phyloP scores from a whole-genome alignment of 108 stramenopile genomes.

The Cyclotella cryptica region DNA sequence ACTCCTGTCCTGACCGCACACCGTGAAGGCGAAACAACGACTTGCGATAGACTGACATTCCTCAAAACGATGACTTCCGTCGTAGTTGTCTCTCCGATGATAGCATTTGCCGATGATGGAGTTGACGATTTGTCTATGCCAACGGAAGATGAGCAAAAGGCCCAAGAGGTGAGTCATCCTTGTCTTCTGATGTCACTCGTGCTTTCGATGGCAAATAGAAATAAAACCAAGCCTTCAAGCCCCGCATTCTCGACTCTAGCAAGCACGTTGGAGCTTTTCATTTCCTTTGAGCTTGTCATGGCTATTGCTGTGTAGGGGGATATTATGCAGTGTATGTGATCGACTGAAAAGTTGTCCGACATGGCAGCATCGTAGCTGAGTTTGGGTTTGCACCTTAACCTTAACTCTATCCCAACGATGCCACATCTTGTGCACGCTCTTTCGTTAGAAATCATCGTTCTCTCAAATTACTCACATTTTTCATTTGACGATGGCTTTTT shows the following conservation, averaged over 20 bases:
- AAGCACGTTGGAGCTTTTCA: slow-evolving; percentile 31
- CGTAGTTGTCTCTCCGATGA: slow-evolving; percentile 7
- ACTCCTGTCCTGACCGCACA: not conserved
- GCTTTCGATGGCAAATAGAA: not conserved
- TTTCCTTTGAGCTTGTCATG: slow-evolving; percentile 44
- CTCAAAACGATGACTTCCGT: slow-evolving; percentile 29
- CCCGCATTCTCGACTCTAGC: slow-evolving; percentile 70
- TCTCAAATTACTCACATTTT: not conserved
- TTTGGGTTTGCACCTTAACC: slow-evolving; percentile 57
- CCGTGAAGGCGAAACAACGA: not conserved
- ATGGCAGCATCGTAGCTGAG: slow-evolving; percentile 75
- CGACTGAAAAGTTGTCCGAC: slow-evolving; percentile 45
- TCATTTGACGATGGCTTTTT: slow-evolving; percentile 14
- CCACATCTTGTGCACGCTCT: slow-evolving; percentile 35
- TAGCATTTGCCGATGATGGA: slow-evolving; percentile 34
- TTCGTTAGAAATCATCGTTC: slow-evolving; percentile 7
- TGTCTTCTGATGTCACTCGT: too few relatives aligned
- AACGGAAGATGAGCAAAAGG: slow-evolving; percentile 61
- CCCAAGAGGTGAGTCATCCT: slow-evolving; percentile 57
- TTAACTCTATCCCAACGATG: slow-evolving; percentile 87
- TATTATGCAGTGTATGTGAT: slow-evolving; percentile 40
- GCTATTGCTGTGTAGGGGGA: slow-evolving; percentile 45
- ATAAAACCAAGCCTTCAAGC: slow-evolving; percentile 1
- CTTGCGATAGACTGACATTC: slow-evolving; percentile 36
- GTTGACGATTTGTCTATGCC: slow-evolving; percentile 83